Conservation (phyloP, 2,329 filamentous ascomycete species). For the Alternaria triticimaculans region DNA sequence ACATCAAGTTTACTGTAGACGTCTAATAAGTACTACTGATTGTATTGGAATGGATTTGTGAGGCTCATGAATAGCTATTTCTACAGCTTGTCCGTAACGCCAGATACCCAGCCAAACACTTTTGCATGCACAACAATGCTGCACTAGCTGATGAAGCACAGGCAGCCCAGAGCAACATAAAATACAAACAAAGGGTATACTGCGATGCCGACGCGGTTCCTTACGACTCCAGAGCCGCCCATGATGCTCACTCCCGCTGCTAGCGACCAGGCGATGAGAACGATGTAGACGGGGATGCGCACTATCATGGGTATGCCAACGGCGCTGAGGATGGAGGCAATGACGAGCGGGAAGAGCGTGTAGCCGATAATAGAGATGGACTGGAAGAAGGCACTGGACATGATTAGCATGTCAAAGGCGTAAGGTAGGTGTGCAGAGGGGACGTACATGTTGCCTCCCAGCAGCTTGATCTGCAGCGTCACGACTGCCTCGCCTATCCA, state of each 20-base stretch:
- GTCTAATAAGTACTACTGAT: not conserved
- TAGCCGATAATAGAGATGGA: slow-evolving; percentile 98
- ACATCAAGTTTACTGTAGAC: slow-evolving; percentile 1
- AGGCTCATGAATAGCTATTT: not conserved
- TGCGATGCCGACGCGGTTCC: slow-evolving; percentile 90
- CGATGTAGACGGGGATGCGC: slow-evolving; percentile 87
- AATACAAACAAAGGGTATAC: slow-evolving; percentile 96
- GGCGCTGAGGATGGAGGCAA: slow-evolving; percentile 88
- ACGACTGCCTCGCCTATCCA: slow-evolving; percentile 98
- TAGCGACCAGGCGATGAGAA: slow-evolving; percentile 89
- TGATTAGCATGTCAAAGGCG: slow-evolving; percentile 35
- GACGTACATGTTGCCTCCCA: slow-evolving; percentile 95
- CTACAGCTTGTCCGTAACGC: slow-evolving; percentile 9
- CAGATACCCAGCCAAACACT: slow-evolving; percentile 13
- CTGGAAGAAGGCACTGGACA: slow-evolving; percentile 90
- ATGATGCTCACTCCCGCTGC: slow-evolving; percentile 96
- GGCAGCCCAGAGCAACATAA: slow-evolving; percentile 88
- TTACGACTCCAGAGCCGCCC: slow-evolving; percentile 92
- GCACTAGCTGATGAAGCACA: slow-evolving; percentile 92
- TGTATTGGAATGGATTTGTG: not conserved
- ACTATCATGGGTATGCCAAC: slow-evolving; percentile 79
- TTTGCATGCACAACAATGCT: slow-evolving; percentile 5
- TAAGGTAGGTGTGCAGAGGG: not conserved
- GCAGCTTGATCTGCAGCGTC: slow-evolving; percentile 94
- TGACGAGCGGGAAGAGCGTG: slow-evolving; percentile 94